Conservation (phyloP, 352 stramenopile species). For the Phytophthora pinifolia region DNA sequence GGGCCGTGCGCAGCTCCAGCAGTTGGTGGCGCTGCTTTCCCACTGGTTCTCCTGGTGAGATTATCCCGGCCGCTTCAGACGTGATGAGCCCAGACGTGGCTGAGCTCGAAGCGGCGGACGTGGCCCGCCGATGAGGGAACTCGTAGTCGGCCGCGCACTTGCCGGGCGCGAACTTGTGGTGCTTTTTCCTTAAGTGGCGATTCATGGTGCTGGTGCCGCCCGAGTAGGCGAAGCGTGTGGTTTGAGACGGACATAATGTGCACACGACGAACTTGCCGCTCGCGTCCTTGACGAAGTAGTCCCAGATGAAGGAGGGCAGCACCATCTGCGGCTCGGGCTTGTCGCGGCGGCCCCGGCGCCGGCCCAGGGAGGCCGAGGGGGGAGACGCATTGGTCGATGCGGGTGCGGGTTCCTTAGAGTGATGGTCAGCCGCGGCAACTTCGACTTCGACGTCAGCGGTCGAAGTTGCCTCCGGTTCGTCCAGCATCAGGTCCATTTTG, state of each 20-base stretch:
- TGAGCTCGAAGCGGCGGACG: slow-evolving; percentile 6
- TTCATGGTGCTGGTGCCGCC: slow-evolving; percentile 86
- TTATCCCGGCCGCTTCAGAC: slow-evolving; percentile 26
- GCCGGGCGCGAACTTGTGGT: slow-evolving; percentile 76
- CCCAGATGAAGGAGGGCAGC: slow-evolving; percentile 83
- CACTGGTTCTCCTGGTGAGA: slow-evolving; percentile 47
- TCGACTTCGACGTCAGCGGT: no score
- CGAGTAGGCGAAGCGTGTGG: slow-evolving; percentile 80
- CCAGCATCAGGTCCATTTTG: no score
- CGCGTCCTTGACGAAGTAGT: slow-evolving; percentile 81
- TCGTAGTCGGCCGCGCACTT: slow-evolving; percentile 79
- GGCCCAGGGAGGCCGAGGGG: neutral
- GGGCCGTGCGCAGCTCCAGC: slow-evolving; percentile 57
- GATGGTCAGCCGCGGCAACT: no score
- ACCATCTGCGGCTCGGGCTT: slow-evolving; percentile 66
- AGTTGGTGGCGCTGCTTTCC: slow-evolving; percentile 49
- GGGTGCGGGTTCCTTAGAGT: no score
- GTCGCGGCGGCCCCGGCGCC: slow-evolving; percentile 29
- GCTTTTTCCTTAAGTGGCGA: slow-evolving; percentile 78
- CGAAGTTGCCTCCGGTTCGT: no score
- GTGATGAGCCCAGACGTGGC: slow-evolving; percentile 2
- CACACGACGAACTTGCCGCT: slow-evolving; percentile 81
- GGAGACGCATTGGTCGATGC: no score
- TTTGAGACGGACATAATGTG: slow-evolving; percentile 64
- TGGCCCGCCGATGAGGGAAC: slow-evolving; percentile 28